These are phyloP conservation scores for Beauveria brongniartii DNA, from an alignment of 2,329 filamentous ascomycete genomes.

Conservation along the genomic window DNA sequence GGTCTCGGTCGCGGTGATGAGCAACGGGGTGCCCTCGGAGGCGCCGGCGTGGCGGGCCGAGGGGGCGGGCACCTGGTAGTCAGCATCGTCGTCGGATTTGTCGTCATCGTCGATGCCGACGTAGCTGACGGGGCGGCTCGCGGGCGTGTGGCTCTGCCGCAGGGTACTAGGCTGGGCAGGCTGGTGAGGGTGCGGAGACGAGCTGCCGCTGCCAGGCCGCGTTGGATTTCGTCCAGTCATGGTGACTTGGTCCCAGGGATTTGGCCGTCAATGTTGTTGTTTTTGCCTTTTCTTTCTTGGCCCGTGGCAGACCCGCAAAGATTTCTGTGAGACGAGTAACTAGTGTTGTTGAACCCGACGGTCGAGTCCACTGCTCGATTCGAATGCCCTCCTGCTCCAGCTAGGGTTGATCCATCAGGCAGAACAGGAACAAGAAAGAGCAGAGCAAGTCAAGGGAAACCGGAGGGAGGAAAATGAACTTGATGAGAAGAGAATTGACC, in stretches of 20 bases:
- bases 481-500: neutral
- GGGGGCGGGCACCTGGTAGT: constrained; percentile 16
- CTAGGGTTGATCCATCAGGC: no score
- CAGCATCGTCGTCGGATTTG: neutral
- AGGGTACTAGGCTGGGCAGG: constrained; percentile 38
- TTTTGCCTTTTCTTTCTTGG: neutral
- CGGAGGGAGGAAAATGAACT: neutral
- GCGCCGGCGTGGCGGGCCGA: constrained; percentile 16
- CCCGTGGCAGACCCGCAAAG: no score
- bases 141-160: constrained; percentile 35
- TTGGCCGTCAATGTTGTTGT: constrained; percentile 18
- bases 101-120: constrained; percentile 8
- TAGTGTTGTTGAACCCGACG: neutral
- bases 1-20: constrained; percentile 21
- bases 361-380: neutral
- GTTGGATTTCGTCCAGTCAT: constrained; percentile 23
- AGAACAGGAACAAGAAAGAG: neutral
- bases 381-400: neutral
- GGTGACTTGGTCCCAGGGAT: constrained; percentile 20
- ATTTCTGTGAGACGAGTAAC: no score
- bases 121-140: constrained; percentile 17
- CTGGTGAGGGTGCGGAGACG: constrained; percentile 25
- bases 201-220: constrained; percentile 21
- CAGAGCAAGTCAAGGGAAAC: neutral
- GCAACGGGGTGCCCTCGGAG: constrained; percentile 44